Evolutionary conservation across 257 asterid species (phyloP), one percentile per base, ranked within the genome.

Genomic region (Leonotis leonurus): DNA sequence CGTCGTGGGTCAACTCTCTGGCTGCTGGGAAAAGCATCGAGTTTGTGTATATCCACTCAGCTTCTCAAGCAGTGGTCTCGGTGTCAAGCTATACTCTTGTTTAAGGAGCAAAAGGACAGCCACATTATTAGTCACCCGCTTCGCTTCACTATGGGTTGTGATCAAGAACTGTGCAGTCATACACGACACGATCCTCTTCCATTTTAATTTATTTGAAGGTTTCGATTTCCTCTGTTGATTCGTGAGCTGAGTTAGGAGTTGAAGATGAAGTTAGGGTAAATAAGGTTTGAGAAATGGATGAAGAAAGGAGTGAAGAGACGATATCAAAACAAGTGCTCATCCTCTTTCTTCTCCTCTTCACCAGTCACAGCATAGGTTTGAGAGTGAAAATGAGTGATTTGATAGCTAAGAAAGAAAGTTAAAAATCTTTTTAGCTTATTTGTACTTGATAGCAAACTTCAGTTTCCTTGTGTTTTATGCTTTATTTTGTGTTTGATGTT

Each of bases 301-400:
- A 72, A 77, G 95, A 86, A 83, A 84, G 84, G 94, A 82, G 96
- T 56, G 96, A 89, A 77, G 96, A 78, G 95, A 86, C 80, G 62
- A 75, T 69, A n/a, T 73, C 53, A 64, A 72, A 71, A 63, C 50
- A 62, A 72, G 92, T 76, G 96, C 95, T 88, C 92, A 80, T 88
- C 96, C 99, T 92, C 96, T 85, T 86, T 89, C 97, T 81, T 82
- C 76, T 83, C 85, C 73, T 39, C 77, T 72, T 78, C 81, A 73
- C 69, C 82, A 65, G 64, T 46, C 74, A 67, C 67, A 77, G 74
- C 55, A 70, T 64, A 64, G 76, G 57, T 67, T 67, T 56, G 60
- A 55, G 71, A 57, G 56, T 62, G 75, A 64, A 80, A 49, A 56
- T n/a, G 74, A 67, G 67, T 75, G 82, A 64, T 65, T 33, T 61